Evolutionary conservation across 208 protist genomes (phyloP).

Genomic region (Angomonas ambiguus): DNA sequence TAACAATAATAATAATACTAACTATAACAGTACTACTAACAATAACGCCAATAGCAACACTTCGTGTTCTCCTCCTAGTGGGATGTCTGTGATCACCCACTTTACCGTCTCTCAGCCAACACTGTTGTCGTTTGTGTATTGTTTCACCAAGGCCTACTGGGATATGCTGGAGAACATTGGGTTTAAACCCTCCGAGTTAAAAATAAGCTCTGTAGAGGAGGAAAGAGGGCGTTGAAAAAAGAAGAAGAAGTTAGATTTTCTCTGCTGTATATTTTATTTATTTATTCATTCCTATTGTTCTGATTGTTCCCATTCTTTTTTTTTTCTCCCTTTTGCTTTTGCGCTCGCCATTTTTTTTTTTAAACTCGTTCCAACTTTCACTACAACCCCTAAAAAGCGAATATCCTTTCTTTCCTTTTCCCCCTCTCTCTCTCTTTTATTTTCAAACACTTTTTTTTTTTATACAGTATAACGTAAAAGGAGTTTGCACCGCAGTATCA

Average conservation of each 20-base stretch:
- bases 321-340: constrained; percentile 16
- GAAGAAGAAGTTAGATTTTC: neutral
- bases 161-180: constrained; percentile 43
- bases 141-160: constrained; percentile 56
- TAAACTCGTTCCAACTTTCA: constrained; percentile 8
- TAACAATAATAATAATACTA: constrained; percentile 2
- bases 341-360: constrained; percentile 11
- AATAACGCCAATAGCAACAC: too few relatives aligned
- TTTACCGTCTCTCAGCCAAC: constrained; percentile 42
- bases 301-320: neutral
- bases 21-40: neutral
- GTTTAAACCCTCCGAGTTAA: constrained; percentile 18
- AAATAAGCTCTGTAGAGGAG: constrained; percentile 14
- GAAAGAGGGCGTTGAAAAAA: neutral
- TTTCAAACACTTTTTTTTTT: neutral
- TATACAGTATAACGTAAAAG: neutral
- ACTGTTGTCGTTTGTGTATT: constrained; percentile 34
- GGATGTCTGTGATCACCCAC: constrained; percentile 14
- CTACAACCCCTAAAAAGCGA: neutral
- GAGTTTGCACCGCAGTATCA: neutral
- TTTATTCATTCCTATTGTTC: neutral
- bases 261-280: neutral
- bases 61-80: neutral
- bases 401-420: neutral
- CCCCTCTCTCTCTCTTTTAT: constrained; percentile 7